A percentile compares a stretch with the other conserved stretches of the same genome.
Evolutionary conservation across 768 basidiomycete species (phyloP).

Genomic region (Udeniomyces megalosporus): DNA sequence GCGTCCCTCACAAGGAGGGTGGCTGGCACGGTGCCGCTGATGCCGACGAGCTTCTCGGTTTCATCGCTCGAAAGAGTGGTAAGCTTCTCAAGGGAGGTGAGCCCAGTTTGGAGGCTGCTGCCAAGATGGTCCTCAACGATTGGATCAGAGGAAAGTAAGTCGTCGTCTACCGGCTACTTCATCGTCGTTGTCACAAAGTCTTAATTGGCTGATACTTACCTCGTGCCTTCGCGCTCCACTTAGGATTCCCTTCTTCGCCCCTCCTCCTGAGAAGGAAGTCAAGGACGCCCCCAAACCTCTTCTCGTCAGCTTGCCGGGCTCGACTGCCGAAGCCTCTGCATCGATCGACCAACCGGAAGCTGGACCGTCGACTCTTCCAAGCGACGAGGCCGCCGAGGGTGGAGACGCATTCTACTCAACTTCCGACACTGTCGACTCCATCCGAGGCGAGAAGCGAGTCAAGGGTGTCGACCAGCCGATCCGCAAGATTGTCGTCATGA

Average conservation of each 20-base stretch:
- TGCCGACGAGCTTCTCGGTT: slow-evolving; percentile 63
- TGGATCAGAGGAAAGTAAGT: slow-evolving; percentile 73
- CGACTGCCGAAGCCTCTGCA: not conserved
- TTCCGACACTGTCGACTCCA: not conserved
- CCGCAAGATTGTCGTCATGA: slow-evolving; percentile 74
- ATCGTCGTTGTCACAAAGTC: too few species aligned
- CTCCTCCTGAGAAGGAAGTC: slow-evolving; percentile 54
- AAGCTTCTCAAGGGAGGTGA: slow-evolving; percentile 86
- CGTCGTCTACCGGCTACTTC: too few species aligned
- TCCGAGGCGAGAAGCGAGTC: slow-evolving; percentile 32
- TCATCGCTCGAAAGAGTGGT: slow-evolving; percentile 77
- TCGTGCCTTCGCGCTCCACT: not conserved
- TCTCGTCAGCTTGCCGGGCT: slow-evolving; percentile 17
- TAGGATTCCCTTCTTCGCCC: slow-evolving; percentile 78
- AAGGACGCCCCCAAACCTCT: slow-evolving; percentile 25
- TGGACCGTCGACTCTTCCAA: slow-evolving; percentile 8
- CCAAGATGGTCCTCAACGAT: slow-evolving; percentile 79
- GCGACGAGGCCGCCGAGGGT: slow-evolving; percentile 24
- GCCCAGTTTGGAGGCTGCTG: slow-evolving; percentile 76
- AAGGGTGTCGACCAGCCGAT: slow-evolving; percentile 71
- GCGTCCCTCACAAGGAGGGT: slow-evolving; percentile 26
- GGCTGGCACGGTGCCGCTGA: slow-evolving; percentile 37
- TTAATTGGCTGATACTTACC: not conserved
- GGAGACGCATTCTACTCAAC: slow-evolving; percentile 42
- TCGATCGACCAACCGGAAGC: not conserved